Percentiles rank a stretch among this genome's conserved stretches.
Evolutionary conservation across 495 filamentous ascomycete genomes (phyloP).

Genomic region (Penicillium alfredii): DNA sequence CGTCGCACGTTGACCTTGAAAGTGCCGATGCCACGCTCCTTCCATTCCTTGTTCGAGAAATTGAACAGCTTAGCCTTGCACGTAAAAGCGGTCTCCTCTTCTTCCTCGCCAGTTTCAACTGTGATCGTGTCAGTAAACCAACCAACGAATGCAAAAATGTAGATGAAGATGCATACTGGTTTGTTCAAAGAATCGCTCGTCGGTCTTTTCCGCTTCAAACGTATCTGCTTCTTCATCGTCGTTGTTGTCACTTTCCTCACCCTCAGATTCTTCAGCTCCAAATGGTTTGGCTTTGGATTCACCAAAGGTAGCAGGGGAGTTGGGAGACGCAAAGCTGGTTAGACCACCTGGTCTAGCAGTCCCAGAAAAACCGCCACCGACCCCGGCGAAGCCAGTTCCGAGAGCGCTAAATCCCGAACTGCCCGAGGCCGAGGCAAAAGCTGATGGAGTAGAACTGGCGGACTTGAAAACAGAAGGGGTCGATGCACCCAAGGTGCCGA

Average conservation of each 20-base stretch:
- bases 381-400: conserved; percentile 45
- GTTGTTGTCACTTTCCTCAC: conserved; percentile 46
- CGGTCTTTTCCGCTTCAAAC: conserved; percentile 48
- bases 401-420: conserved; percentile 33
- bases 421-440: conserved; percentile 7
- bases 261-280: conserved; percentile 62
- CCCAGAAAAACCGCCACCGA: conserved; percentile 48
- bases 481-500: conserved; percentile 44
- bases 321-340: conserved; percentile 64
- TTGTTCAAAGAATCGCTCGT: conserved; percentile 63
- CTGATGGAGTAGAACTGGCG: conserved; percentile 6
- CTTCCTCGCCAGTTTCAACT: conserved; percentile 74
- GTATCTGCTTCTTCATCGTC: conserved; percentile 42
- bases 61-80: conserved; percentile 74
- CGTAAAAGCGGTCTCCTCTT: conserved; percentile 52
- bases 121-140: conserved; percentile 12
- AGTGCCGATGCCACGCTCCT: conserved; percentile 75
- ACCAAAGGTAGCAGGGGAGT: conserved; percentile 45
- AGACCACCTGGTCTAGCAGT: conserved; percentile 48
- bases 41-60: conserved; percentile 71
- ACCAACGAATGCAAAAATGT: too few relatives aligned
- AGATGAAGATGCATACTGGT: conserved; percentile 48
- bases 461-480: conserved; percentile 38
- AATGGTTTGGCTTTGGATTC: conserved; percentile 59
- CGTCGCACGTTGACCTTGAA: conserved; percentile 73